phyloP scores from a whole-genome alignment of 176 grass and related monocot genomes.

The Dactylis glomerata region DNA sequence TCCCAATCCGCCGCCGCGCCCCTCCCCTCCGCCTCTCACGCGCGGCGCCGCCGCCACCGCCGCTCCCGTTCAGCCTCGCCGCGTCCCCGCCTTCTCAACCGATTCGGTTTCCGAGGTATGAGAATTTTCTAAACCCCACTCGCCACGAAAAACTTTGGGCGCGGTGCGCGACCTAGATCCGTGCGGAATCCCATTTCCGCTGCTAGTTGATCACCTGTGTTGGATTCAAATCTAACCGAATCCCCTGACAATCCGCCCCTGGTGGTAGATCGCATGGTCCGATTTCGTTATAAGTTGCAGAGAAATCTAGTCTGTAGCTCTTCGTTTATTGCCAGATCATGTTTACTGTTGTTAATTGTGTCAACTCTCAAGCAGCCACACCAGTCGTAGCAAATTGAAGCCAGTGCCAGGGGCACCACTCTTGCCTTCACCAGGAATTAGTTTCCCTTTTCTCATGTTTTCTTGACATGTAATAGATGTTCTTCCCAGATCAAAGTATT shows the following conservation, averaged over 20 bases:
- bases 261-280: background rate
- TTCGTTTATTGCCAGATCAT: background rate
- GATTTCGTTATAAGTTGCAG: background rate
- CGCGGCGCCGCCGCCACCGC: background rate
- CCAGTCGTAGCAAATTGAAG: background rate
- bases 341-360: background rate
- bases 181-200: background rate
- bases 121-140: background rate
- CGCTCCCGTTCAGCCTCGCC: background rate
- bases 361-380: background rate
- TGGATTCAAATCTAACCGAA: background rate
- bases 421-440: background rate
- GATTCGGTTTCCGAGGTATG: background rate
- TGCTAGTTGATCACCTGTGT: background rate
- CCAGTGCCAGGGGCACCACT: background rate
- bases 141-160: background rate
- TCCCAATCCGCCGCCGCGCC: background rate
- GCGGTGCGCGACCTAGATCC: background rate
- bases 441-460: background rate
- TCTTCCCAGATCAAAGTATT: background rate
- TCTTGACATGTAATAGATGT: background rate
- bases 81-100: background rate
- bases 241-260: background rate
- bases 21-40: background rate
- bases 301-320: background rate